phyloP scores from a whole-genome alignment of 1,284 basidiomycete species.

The Phaffia rhodozyma region DNA sequence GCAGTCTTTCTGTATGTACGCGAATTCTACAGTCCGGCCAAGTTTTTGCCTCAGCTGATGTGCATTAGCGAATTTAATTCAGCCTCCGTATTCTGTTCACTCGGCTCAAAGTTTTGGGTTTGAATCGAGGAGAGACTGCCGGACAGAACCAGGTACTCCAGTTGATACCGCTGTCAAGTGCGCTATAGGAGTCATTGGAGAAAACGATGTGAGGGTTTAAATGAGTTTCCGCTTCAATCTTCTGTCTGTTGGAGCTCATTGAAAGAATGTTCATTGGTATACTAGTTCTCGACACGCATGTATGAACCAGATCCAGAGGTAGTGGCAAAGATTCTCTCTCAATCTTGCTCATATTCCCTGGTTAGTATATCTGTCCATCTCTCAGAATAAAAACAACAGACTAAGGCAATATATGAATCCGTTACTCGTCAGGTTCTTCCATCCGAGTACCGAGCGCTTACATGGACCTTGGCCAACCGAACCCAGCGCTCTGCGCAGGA shows the following conservation, averaged over 20 bases:
- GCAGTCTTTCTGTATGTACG: no score
- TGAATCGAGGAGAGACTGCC: not conserved
- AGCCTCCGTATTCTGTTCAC: not conserved
- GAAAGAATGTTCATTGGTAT: not conserved
- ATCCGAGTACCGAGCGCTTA: conserved; percentile 16
- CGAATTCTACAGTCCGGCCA: no score
- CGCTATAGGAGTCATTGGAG: conserved; percentile 14
- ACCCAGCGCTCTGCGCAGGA: conserved; percentile 16
- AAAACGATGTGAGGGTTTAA: conserved; percentile 1
- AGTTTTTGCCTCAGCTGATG: not conserved
- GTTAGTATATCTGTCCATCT: not conserved
- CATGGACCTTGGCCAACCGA: conserved; percentile 17
- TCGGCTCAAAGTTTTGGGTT: no score
- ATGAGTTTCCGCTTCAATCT: not conserved
- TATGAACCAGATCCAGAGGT: conserved; percentile 10
- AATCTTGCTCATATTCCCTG: conserved; percentile 18
- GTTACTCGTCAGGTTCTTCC: conserved; percentile 4
- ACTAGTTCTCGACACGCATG: not conserved
- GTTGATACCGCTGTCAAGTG: conserved; percentile 15
- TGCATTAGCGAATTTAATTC: not conserved
- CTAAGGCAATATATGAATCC: no score
- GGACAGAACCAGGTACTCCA: conserved; percentile 12
- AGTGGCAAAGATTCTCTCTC: conserved; percentile 12
- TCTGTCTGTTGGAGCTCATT: not conserved
- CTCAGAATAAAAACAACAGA: not conserved